Evolutionary conservation across 225 moss, liverwort and hornwort species (phyloP).

Genomic region (Ulota crispa): DNA sequence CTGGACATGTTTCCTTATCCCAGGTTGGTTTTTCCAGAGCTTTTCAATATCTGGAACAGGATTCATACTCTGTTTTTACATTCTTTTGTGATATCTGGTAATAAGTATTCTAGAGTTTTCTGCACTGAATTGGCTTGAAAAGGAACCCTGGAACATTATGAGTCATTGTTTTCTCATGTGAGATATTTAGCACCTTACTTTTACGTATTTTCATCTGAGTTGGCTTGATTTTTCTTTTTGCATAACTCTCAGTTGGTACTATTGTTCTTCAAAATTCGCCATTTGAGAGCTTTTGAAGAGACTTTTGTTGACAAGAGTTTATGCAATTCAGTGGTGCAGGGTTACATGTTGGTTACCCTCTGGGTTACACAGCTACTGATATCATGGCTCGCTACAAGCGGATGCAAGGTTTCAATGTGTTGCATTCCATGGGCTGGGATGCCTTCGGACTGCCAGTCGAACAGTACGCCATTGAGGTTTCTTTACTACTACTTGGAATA

Average conservation of each 20-base stretch:
- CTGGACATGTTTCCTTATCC: conserved; percentile 98
- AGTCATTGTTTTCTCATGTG: background rate
- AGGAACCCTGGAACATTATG: background rate
- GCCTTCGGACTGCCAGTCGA: conserved; percentile 95
- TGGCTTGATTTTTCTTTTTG: background rate
- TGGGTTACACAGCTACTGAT: conserved; percentile 91
- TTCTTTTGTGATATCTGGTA: background rate
- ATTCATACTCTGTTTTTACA: background rate
- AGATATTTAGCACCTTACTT: background rate
- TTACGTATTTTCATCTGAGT: background rate
- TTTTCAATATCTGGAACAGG: background rate
- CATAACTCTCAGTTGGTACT: background rate
- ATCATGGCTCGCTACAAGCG: conserved; percentile 93
- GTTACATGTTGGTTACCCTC: conserved; percentile 92
- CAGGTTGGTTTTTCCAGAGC: conserved; percentile 47
- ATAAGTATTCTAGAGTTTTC: background rate
- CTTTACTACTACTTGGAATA: background rate
- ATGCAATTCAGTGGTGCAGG: conserved; percentile 80
- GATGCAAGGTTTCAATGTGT: conserved; percentile 87
- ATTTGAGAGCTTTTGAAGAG: background rate
- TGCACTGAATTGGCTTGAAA: background rate
- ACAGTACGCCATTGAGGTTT: conserved; percentile 96
- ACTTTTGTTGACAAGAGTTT: conserved; percentile 22
- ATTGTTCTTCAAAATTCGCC: background rate
- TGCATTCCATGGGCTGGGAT: conserved; percentile 99